Evolutionary conservation across 768 basidiomycete species (phyloP).

Genomic region (Tylopilus intermedius): DNA sequence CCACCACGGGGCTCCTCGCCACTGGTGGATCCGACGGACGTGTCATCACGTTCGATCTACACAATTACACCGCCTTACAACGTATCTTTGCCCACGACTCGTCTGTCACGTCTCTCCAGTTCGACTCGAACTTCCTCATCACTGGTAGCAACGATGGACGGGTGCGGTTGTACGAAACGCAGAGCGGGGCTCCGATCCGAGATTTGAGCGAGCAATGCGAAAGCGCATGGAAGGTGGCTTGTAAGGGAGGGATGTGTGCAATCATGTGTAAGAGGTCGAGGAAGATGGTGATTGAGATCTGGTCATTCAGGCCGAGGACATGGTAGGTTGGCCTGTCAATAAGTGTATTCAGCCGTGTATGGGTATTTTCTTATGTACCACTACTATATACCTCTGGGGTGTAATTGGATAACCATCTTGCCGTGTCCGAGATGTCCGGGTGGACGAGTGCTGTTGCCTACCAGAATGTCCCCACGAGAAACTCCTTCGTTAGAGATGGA

Average conservation of each 20-base stretch:
- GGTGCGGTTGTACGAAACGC: conserved; percentile 66
- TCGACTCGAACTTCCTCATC: conserved; percentile 76
- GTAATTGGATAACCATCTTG: no score
- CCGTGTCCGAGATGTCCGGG: no score
- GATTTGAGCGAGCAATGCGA: conserved; percentile 77
- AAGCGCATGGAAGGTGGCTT: conserved; percentile 82
- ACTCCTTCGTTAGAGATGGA: no score
- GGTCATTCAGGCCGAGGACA: conserved; percentile 58
- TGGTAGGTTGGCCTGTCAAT: not conserved
- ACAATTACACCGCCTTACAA: conserved; percentile 41
- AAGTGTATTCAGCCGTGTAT: conserved; percentile 7
- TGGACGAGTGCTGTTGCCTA: no score
- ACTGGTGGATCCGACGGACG: conserved; percentile 90
- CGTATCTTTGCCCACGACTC: conserved; percentile 87
- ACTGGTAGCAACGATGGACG: conserved; percentile 64
- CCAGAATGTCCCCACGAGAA: no score
- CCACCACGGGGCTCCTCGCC: conserved; percentile 50
- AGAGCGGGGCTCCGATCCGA: conserved; percentile 61
- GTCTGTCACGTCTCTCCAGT: conserved; percentile 81
- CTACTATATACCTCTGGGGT: no score
- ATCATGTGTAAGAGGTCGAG: conserved; percentile 77
- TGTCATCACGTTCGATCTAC: conserved; percentile 64
- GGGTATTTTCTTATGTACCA: not conserved
- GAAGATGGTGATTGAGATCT: conserved; percentile 85
- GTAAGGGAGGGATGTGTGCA: conserved; percentile 66